A percentile compares a stretch with the other conserved stretches of the same genome.
These are phyloP conservation scores for Apostasia ramifera DNA, from an alignment of 106 monocot genomes.

Conservation along the genomic window DNA sequence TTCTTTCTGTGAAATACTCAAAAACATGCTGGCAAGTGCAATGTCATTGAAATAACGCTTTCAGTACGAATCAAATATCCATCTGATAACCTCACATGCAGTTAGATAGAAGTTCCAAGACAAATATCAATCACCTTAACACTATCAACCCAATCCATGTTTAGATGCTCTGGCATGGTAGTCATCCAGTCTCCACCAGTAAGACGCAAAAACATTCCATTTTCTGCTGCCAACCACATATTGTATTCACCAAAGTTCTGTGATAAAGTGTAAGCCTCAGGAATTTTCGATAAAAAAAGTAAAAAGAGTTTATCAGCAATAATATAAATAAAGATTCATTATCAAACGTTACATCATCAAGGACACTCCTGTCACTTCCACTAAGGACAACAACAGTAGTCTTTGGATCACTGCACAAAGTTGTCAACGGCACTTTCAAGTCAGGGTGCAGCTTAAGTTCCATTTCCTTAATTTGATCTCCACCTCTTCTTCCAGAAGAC, in stretches of 20 bases:
- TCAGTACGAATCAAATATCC: not conserved
- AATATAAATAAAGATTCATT: not conserved
- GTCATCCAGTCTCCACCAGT: constrained; percentile 99
- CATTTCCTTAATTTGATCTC: constrained; percentile 99
- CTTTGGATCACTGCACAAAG: constrained; percentile 65
- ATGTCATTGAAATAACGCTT: not conserved
- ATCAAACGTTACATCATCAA: constrained; percentile 65
- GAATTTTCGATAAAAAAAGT: not conserved
- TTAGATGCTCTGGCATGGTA: constrained; percentile 98
- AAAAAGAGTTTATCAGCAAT: not conserved
- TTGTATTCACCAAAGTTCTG: constrained; percentile 96
- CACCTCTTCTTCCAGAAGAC: constrained; percentile 89
- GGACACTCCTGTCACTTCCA: constrained; percentile 91
- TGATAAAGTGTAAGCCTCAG: constrained; percentile 3
- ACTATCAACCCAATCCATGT: constrained; percentile 99
- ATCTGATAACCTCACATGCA: too few relatives aligned
- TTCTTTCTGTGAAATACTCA: constrained; percentile 97
- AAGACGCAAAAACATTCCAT: constrained; percentile 93
- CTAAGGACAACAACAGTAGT: constrained; percentile 94
- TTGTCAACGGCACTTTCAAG: constrained; percentile 58
- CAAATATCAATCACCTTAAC: constrained; percentile 59
- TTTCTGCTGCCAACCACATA: constrained; percentile 98
- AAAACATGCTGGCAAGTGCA: constrained; percentile 77
- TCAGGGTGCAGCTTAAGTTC: constrained; percentile 96
- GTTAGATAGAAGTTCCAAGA: not conserved